Evolutionary conservation across 768 basidiomycete species (phyloP), one percentile per base, ranked within the genome.

Genomic region (Termitomyces sp.): DNA sequence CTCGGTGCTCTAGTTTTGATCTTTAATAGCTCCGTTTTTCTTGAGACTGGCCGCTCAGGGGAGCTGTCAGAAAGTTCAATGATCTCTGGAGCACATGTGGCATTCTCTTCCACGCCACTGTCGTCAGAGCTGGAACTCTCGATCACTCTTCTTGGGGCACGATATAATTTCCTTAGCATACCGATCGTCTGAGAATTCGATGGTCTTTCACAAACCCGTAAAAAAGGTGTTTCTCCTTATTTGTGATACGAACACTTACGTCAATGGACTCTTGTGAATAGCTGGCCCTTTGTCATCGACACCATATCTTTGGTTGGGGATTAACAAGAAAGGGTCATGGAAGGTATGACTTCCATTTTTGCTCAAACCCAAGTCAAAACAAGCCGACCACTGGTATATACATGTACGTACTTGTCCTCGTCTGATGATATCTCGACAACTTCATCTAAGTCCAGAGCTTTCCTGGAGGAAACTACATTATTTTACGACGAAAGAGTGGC

Each of bases 351-450:
- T 43, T 31, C 3, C 25, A 0, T 8, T 57, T 29, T 15, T 34
- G 17, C 40, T 56, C 10, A 4, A 34, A 3, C 15, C 15, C 25
- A 31, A 55, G 40, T 55, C 17, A 43, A 11, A 43, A 32, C 5
- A 43, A 1, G 40, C 17, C 14, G 6, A 10, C 5, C 46, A 32
- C 25, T 29, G 54, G 15, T 64, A 61, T 25, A 57, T 38, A 36
- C 14, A 68, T 75, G 57, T 64, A 75, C 77, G 61, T 55, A n/a
- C 77, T 75, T 59, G 32, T 76, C 73, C 56, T 78, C 77, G 42
- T 79, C 80, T 40, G 84, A 85, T 17, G 82, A 84, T 69, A 86
- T 81, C 65, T 85, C 82, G 60, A 87, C 85, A 29, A 86, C 72
- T 48, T 78, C 72, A 5, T 34, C 25, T 6, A 29, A 14, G n/a